Conservation (phyloP, 1,284 basidiomycete genomes). For the Ustilago esculenta region DNA sequence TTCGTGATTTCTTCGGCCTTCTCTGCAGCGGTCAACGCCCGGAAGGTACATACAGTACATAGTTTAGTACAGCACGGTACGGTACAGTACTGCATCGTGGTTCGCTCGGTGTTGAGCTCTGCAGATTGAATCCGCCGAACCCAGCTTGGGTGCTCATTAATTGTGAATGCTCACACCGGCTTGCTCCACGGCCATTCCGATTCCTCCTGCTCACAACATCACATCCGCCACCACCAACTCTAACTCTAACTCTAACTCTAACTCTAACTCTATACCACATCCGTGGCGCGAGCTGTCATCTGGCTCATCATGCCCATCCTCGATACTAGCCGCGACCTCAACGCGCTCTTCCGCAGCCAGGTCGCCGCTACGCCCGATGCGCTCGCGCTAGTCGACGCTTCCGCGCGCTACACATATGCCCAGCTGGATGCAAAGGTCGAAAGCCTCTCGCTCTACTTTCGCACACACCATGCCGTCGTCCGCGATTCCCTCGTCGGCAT, state of each 20-base stretch:
- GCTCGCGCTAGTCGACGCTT: slow-evolving; percentile 43
- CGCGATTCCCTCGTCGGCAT: slow-evolving; percentile 61
- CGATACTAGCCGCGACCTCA: slow-evolving; percentile 46
- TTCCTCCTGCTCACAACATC: too few species aligned
- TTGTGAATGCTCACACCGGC: too few species aligned
- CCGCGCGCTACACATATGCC: slow-evolving; percentile 54
- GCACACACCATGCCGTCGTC: slow-evolving; percentile 45
- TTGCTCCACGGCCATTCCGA: too few species aligned
- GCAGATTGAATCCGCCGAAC: too few species aligned
- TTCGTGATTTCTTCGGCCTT: slow-evolving; percentile 5
- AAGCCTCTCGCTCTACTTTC: slow-evolving; percentile 49
- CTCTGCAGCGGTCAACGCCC: slow-evolving; percentile 5
- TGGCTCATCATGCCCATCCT: slow-evolving; percentile 45
- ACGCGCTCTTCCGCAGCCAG: slow-evolving; percentile 51
- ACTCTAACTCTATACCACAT: background rate
- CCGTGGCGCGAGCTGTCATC: background rate
- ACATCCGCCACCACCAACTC: too few species aligned
- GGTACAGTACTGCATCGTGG: too few species aligned
- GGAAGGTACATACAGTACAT: too few species aligned
- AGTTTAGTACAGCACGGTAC: too few species aligned
- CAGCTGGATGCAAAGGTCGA: slow-evolving; percentile 57
- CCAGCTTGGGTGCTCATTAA: too few species aligned
- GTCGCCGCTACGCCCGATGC: slow-evolving; percentile 47
- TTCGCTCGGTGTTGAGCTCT: too few species aligned
- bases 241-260: too few species aligned